Base-by-base conservation (phyloP, 2,329 filamentous ascomycete species). In the Raffaelea arxii region DNA sequence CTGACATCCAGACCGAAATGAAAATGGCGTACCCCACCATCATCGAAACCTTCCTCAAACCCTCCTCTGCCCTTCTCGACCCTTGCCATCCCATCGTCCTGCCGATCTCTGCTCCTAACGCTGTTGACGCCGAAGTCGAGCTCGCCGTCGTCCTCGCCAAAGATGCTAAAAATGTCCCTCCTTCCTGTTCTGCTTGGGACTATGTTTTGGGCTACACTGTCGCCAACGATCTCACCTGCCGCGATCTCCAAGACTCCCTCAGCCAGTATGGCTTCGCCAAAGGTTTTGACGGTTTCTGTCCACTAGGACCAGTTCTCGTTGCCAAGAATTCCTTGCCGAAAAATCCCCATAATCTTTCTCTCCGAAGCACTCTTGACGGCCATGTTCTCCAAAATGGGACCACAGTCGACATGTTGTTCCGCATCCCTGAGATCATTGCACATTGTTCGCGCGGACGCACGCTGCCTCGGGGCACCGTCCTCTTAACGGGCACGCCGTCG, bases 151-250 rank as follows among this genome's bases (percentile, higher is more conserved):
- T 41, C n/a, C 18, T 41, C 19, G 21, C 21, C 19, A 10, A n/a
- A 5, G 22, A 10, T 5, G 23, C 21, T 23, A 41, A 25, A 16
- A 23, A 41, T 25, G 38, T 24, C n/a, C 18, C 18, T 12, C 21
- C 6, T n/a, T 19, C 38, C 38, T 10, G 11, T 12, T 19, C 38
- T 12, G 38, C 38, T 3, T n/a, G n/a, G 6, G 19, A 10, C 18
- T 41, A n/a, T n/a, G 38, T 41, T 4, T 23, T 41, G 21, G 38
- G 38, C 6, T 41, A 41, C 38, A 41, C 38, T 12, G 11, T 41
- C n/a, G 38, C 38, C 38, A 41, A 41, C 38, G 38, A 41, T n/a
- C 9, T 41, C 7, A 41, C 38, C 38, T 41, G 38, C 38, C 38
- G 38, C 19, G 38, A 41, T 14, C 4, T 41, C 19, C 38, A 41